These are phyloP conservation scores for Lenzites betulinus DNA, from an alignment of 768 basidiomycete genomes.

Conservation along the genomic window DNA sequence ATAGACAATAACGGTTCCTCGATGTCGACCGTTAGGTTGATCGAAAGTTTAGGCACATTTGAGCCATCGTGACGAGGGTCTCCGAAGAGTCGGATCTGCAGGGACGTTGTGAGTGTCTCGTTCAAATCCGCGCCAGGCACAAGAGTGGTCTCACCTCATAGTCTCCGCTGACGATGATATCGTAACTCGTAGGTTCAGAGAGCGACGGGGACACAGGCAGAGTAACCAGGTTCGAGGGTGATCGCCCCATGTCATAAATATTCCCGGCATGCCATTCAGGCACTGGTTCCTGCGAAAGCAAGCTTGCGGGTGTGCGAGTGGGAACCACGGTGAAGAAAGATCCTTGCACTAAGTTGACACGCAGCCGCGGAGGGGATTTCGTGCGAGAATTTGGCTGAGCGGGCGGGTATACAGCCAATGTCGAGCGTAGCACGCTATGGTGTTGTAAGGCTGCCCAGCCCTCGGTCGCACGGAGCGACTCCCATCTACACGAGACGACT, in stretches of 20 bases:
- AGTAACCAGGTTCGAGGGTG: constrained; percentile 49
- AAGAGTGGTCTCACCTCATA: constrained; percentile 62
- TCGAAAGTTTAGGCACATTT: constrained; percentile 53
- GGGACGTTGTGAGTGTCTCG: background rate
- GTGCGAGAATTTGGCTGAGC: background rate
- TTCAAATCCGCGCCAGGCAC: background rate
- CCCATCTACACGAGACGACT: constrained; percentile 54
- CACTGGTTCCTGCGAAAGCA: constrained; percentile 18
- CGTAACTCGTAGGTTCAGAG: constrained; percentile 52
- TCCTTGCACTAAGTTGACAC: constrained; percentile 65
- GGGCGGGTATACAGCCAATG: constrained; percentile 59
- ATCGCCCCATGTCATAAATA: constrained; percentile 69
- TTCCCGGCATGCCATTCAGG: constrained; percentile 82
- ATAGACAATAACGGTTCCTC: constrained; percentile 42
- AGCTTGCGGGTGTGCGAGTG: constrained; percentile 26
- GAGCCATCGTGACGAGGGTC: constrained; percentile 51
- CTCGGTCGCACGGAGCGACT: constrained; percentile 68
- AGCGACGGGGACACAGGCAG: constrained; percentile 51
- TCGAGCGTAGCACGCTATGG: constrained; percentile 67
- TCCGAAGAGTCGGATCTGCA: constrained; percentile 80
- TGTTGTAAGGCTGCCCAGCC: constrained; percentile 90
- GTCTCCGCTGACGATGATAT: constrained; percentile 75
- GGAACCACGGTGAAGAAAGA: constrained; percentile 74
- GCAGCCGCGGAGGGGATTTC: constrained; percentile 45
- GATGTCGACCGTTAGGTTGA: constrained; percentile 52